phyloP scores from a whole-genome alignment of 1,139 yeast species.

The Sporopachydermia cereana region DNA sequence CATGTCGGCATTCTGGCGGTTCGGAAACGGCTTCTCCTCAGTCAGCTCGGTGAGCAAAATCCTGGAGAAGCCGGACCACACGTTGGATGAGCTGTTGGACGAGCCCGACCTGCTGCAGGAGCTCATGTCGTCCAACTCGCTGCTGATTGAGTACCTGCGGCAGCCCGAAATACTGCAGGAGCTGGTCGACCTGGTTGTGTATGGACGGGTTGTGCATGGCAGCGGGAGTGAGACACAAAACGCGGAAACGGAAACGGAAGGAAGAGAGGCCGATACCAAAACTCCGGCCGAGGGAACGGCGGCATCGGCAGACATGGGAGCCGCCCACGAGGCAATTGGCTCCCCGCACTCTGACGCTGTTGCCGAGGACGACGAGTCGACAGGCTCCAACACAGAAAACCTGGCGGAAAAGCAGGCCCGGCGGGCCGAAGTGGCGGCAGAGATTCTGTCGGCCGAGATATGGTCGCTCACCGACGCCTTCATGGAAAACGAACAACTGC shows the following conservation, averaged over 20 bases:
- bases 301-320: neutral
- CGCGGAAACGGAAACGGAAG: constrained; percentile 7
- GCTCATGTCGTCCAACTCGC: constrained; percentile 68
- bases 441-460: constrained; percentile 81
- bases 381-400: constrained; percentile 20
- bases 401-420: constrained; percentile 37
- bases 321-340: neutral
- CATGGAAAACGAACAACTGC: constrained; percentile 57
- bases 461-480: constrained; percentile 92
- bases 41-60: constrained; percentile 64
- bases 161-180: constrained; percentile 56
- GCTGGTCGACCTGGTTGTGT: constrained; percentile 55
- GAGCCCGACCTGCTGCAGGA: constrained; percentile 84
- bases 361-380: constrained; percentile 18
- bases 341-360: constrained; percentile 4
- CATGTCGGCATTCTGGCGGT: constrained; percentile 68
- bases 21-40: constrained; percentile 73
- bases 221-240: constrained; percentile 4
- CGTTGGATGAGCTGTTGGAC: constrained; percentile 62
- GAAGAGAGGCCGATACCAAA: constrained; percentile 9
- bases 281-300: neutral
- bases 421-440: constrained; percentile 82
- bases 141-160: constrained; percentile 68
- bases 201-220: constrained; percentile 11
- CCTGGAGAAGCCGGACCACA: constrained; percentile 43